These are phyloP conservation scores for Chenopodium formosanum DNA, from an alignment of 148 eudicot genomes.

Conservation along the genomic window DNA sequence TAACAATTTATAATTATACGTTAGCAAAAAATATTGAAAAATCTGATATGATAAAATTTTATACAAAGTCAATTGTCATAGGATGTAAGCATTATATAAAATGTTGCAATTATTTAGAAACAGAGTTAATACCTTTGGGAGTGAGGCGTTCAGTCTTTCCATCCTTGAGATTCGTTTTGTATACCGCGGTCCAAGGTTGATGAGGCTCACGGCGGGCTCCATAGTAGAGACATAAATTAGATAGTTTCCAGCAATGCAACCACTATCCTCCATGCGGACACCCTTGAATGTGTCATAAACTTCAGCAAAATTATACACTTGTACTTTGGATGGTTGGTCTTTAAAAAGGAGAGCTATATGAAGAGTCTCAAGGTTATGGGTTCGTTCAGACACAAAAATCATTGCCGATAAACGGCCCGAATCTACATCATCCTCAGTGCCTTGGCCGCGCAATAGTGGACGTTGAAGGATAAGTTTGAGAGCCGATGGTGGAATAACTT, in stretches of 20 bases:
- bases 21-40: too few species aligned
- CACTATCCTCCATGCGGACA: constrained; percentile 26
- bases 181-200: constrained; percentile 36
- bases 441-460: too few species aligned
- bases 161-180: constrained; percentile 13
- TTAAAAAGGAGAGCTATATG: constrained; percentile 6
- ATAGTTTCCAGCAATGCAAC: constrained; percentile 22
- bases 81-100: too few species aligned
- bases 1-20: too few species aligned
- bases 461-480: too few species aligned
- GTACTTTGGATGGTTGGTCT: neutral
- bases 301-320: constrained; percentile 17
- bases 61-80: neutral
- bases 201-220: constrained; percentile 5
- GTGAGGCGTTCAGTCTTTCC: constrained; percentile 24
- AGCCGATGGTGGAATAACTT: too few species aligned
- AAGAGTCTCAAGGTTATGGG: constrained; percentile 18
- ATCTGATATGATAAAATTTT: too few species aligned
- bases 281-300: constrained; percentile 17
- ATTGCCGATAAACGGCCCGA: neutral
- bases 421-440: too few species aligned
- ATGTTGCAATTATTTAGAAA: neutral
- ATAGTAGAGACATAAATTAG: constrained; percentile 22
- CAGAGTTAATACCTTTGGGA: neutral
- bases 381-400: constrained; percentile 22